Base-by-base conservation (phyloP, 306 rosid species). In the Ceratonia siliqua region DNA sequence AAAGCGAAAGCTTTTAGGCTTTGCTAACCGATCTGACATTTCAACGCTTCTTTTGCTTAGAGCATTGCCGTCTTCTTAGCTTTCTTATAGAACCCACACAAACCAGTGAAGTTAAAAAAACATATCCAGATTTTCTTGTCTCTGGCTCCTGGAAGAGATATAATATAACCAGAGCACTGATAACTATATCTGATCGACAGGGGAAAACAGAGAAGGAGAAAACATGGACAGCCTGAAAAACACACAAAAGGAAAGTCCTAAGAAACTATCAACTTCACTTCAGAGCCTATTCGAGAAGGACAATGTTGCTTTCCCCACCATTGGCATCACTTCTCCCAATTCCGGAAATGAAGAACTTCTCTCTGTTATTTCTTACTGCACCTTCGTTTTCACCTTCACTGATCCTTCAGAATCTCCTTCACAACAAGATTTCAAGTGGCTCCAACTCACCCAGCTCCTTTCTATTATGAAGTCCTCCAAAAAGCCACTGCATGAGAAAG, bases 351-450 rank as follows among this genome's bases (percentile, higher is more conserved):
- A 94, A 77, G 87, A 84, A 54, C 61, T 88, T 59, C 83, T 89
- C 50, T 73, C 89, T 0, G 24, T 75, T 8, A 77, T 89, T 38
- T 80, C 92, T 4, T 75, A 52, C 15, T 93, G 94, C 90, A 78
- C 86, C 12, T 78, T 28, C 69, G 79, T 75, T 18, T 78, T 68
- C 86, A 67, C 85, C 36, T 82, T 82, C 83, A 68, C 69, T 54
- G 85, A 79, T 20, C 88, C 86, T 41, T 59, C 48, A 3, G 96
- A 84, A 32, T 84, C 84, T n/a, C 83, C 96, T 46, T 72, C 94
- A 20, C 87, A 77, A 13, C 89, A 82, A 69, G 91, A 89, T n/a
- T 72, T 73, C 10, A 94, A 88, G 75, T 76, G 91, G 65, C 57
- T 68, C 17, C 87, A 84, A 65, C 97, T 94, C 55, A 55, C 78